Evolutionary conservation across 108 stramenopile genomes (phyloP).

Genomic region (Cyclotella choctawhatcheeana): DNA sequence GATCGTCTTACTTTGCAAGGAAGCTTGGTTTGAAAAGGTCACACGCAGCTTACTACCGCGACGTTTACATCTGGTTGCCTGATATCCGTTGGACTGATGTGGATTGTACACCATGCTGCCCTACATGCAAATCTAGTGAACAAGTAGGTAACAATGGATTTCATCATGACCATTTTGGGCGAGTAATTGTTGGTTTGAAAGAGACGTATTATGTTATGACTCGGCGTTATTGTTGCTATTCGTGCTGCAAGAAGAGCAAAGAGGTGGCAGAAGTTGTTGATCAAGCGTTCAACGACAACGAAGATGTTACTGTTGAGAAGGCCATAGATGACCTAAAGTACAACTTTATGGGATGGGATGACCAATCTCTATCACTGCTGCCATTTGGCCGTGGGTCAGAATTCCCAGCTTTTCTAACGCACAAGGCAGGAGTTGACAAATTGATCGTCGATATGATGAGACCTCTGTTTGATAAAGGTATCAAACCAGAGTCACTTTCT

Average conservation of each 20-base stretch:
- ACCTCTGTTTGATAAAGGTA: slow-evolving; percentile 33
- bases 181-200: slow-evolving; percentile 24
- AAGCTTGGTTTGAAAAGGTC: slow-evolving; percentile 15
- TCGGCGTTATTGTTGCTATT: too few relatives aligned
- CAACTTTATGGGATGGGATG: slow-evolving; percentile 43
- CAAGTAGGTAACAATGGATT: slow-evolving; percentile 32
- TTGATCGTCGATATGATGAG: slow-evolving; percentile 35
- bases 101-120: slow-evolving; percentile 30
- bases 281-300: too few relatives aligned
- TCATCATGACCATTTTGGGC: slow-evolving; percentile 26
- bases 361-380: slow-evolving; percentile 4
- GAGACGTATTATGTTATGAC: slow-evolving; percentile 28
- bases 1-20: slow-evolving; percentile 7
- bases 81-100: slow-evolving; percentile 25
- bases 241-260: too few relatives aligned
- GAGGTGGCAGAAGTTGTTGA: too few relatives aligned
- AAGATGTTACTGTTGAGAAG: too few relatives aligned
- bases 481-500: slow-evolving; percentile 28
- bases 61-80: slow-evolving; percentile 38
- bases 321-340: too few relatives aligned
- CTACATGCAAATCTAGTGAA: slow-evolving; percentile 27
- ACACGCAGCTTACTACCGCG: slow-evolving; percentile 33
- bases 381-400: slow-evolving; percentile 15
- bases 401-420: slow-evolving; percentile 45
- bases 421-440: slow-evolving; percentile 30